These are phyloP conservation scores for Parachlorella kessleri DNA, from an alignment of 139 green algal species.

Conservation along the genomic window DNA sequence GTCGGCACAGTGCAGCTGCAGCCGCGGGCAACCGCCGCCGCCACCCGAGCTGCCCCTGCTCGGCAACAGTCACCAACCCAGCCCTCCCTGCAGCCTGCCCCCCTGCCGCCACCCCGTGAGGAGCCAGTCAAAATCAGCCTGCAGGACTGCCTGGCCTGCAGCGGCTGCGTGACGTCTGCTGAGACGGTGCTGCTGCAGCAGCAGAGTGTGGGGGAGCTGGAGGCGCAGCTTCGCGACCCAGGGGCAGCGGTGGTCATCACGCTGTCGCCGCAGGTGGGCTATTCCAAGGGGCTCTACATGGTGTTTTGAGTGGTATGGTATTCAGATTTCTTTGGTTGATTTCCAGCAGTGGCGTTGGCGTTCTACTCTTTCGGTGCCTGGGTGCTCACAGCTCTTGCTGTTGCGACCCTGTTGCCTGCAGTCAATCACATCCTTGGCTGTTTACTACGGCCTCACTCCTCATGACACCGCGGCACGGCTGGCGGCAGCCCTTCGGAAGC, in stretches of 20 bases:
- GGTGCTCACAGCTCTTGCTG: not conserved
- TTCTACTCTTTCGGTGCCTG: too few species aligned
- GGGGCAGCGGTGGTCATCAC: slow-evolving; percentile 78
- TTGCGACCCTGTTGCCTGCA: slow-evolving; percentile 40
- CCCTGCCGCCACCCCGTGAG: too few species aligned
- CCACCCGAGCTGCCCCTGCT: slow-evolving; percentile 19
- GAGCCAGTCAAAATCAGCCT: slow-evolving; percentile 89
- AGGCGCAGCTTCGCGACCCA: slow-evolving; percentile 20
- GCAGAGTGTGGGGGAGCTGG: slow-evolving; percentile 81
- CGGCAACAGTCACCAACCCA: slow-evolving; percentile 27
- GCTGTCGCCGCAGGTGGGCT: slow-evolving; percentile 72
- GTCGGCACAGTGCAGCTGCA: slow-evolving; percentile 36
- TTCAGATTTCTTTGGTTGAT: too few species aligned
- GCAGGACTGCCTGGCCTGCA: slow-evolving; percentile 97
- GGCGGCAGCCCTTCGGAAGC: slow-evolving; percentile 55
- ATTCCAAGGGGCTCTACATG: too few species aligned
- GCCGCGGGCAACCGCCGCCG: not conserved
- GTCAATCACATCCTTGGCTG: slow-evolving; percentile 76
- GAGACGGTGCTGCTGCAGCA: slow-evolving; percentile 96
- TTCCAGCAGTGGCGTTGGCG: too few species aligned
- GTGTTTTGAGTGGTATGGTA: too few species aligned
- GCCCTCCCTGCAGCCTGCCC: too few species aligned
- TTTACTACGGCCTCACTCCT: slow-evolving; percentile 35
- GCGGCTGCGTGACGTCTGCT: slow-evolving; percentile 94
- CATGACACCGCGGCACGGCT: slow-evolving; percentile 33